Evolutionary conservation across 805 yeast genomes (phyloP).

Genomic region (Kodamaea jinghongensis): DNA sequence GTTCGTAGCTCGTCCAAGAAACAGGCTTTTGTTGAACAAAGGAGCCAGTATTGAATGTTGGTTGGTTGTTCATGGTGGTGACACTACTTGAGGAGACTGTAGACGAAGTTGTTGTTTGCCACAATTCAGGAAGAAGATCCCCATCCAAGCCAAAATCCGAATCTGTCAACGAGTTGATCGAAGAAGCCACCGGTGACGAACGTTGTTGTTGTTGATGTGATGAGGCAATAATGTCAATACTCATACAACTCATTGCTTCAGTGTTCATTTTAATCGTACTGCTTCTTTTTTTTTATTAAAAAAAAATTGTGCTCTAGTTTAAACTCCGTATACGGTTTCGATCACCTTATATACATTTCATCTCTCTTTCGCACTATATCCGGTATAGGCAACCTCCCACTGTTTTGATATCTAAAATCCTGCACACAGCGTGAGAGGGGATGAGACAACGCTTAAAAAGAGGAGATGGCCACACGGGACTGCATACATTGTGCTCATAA

Average conservation of each 20-base stretch:
- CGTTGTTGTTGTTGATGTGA: constrained; percentile 1
- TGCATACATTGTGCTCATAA: too few species aligned
- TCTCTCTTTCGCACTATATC: background rate
- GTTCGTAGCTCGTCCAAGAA: constrained; percentile 8
- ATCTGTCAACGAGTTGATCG: constrained; percentile 11
- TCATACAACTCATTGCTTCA: constrained; percentile 1
- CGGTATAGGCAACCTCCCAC: background rate
- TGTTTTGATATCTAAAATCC: constrained; percentile 2
- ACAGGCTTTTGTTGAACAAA: constrained; percentile 6
- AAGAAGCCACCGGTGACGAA: constrained; percentile 11
- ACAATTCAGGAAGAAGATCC: constrained; percentile 34
- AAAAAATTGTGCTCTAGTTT: background rate
- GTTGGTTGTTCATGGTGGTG: constrained; percentile 13
- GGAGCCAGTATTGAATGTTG: background rate
- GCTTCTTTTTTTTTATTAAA: background rate
- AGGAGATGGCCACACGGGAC: constrained; percentile 1
- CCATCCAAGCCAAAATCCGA: constrained; percentile 17
- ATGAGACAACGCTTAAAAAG: constrained; percentile 5
- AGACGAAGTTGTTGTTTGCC: constrained; percentile 22
- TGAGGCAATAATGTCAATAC: constrained; percentile 7
- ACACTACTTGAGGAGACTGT: constrained; percentile 11
- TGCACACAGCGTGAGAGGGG: constrained; percentile 6
- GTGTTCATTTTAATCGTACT: background rate
- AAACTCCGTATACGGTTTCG: constrained; percentile 1
- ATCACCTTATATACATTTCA: constrained; percentile 2